Evolutionary conservation across 495 filamentous ascomycete species (phyloP), one percentile per base, ranked within the genome.

Genomic region (Aspergillus sclerotioniger): DNA sequence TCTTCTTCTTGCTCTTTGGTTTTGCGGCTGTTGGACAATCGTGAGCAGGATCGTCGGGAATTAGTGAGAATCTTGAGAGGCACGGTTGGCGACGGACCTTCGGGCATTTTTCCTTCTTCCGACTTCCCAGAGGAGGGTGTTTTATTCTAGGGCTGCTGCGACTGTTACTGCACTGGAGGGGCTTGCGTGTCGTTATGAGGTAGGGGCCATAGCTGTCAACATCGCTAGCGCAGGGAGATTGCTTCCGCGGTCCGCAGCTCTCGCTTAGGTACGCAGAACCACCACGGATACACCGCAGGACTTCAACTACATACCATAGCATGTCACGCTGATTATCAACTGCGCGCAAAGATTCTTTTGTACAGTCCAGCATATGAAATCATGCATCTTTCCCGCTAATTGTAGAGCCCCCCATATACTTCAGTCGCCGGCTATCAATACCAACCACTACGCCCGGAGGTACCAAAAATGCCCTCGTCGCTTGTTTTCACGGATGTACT

Each of bases 1-100:
- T 90, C 77, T 86, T 90, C 70, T 84, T 89, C 70, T 80, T 84
- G 68, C 82, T 88, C 79, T 87, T 90, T 61, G 86, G 84, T 65
- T 83, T 86, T 52, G 75, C 58, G 68, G 74, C 82, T 82, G 60
- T 41, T 16, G 29, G 53, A 49, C 17, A 46, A 61, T 49, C 60
- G 46, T 57, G 21, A 61, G 28, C 53, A 44, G 28, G 47, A 28
- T 25, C 15, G 28, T 41, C 47, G 46, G 50, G 41, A 6, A 21
- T 51, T 41, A 49, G 54, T 59, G 35, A 59, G 56, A 51, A 51
- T 50, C 20, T 16, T 39, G 7, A 51, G 19, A 32, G 28, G 32
- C 20, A n/a, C 28, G 33, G 19, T 35, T 31, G 16, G 21, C 28
- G 43, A 57, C 52, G 29, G 56, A 67, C 65, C 69, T 63, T 71